Base-by-base conservation (phyloP, 2,329 filamentous ascomycete species). In the Arachnomyces sp. region DNA sequence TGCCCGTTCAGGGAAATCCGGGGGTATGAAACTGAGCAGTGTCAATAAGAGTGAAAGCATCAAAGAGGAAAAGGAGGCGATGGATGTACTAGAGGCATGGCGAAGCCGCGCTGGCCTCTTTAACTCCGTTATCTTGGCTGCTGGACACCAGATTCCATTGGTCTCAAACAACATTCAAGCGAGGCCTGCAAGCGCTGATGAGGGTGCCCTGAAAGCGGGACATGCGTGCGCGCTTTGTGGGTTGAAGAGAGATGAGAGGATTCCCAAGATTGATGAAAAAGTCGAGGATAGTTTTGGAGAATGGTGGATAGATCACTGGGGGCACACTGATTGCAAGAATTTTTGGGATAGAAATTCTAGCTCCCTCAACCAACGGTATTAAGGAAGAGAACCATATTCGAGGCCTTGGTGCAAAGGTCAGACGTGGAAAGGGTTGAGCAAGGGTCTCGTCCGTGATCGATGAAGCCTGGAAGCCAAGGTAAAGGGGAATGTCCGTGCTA, bases 301-400 rank as follows among this genome's bases (percentile, higher is more conserved):
- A 67, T 96, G 88, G 86, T 96, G 90, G 90, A 72, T 84, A 31
- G 88, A 95, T 34, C 82, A 90, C 60, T 89, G 87, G 83, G 86
- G 83, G 0, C 84, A 89, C 62, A 69, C 77, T 46, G 76, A 78
- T 14, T 96, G 90, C 63, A 78, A 78, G 58, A 82, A 84, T 46
- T 95, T 95, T 56, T 96, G 90, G 90, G 67, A 82, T 44, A 72
- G 82, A 52, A 82, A 93, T 60, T 84, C 85, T 60, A 71, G 71
- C 39, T 71, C 72, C 43, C 67, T 95, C 49, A 76, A 78, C 47
- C 82, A 84, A 52, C 75, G 83, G 53, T 92, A 59, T 46, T 29
- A 12, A 64, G 5, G 21, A 25, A 25, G 21, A 5, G 21, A 9
- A 5, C 21, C 21, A 25, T 25, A 25, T 9, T 25, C 9, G 5